A percentile compares a stretch with the other conserved stretches of the same genome.
These are phyloP conservation scores for Strobilomyces dryophilus DNA, from an alignment of 768 basidiomycete species.

Conservation along the genomic window DNA sequence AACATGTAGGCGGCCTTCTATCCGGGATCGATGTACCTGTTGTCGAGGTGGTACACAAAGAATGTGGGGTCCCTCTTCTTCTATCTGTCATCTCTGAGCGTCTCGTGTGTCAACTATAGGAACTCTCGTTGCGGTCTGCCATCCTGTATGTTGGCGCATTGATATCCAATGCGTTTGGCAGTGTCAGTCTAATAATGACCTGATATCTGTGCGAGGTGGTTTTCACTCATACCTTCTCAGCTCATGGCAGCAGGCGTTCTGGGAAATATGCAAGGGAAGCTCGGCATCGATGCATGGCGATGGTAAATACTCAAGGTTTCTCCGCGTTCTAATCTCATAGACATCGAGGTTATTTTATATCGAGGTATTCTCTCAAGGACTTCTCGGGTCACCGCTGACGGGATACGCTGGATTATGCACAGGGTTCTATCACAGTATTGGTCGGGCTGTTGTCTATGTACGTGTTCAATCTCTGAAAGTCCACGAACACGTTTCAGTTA, in stretches of 20 bases:
- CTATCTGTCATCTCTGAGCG: neutral
- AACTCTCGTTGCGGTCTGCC: slow-evolving; percentile 62
- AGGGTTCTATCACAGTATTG: slow-evolving; percentile 63
- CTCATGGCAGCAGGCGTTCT: slow-evolving; percentile 51
- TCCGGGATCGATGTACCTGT: slow-evolving; percentile 48
- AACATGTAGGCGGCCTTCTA: slow-evolving; percentile 52
- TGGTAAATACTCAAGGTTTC: slow-evolving; percentile 41
- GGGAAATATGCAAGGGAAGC: no score
- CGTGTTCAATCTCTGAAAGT: neutral
- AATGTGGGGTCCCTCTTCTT: slow-evolving; percentile 11
- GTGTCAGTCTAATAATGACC: slow-evolving; percentile 34
- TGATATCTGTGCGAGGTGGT: neutral
- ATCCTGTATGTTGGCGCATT: slow-evolving; percentile 57
- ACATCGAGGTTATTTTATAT: slow-evolving; percentile 61
- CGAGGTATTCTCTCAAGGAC: slow-evolving; percentile 37
- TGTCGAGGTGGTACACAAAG: slow-evolving; percentile 56
- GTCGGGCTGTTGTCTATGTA: slow-evolving; percentile 55
- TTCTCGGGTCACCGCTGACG: neutral
- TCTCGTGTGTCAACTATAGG: slow-evolving; percentile 30
- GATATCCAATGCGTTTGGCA: slow-evolving; percentile 65
- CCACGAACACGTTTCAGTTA: neutral
- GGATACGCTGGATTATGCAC: neutral
- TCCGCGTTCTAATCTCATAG: neutral
- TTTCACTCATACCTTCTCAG: slow-evolving; percentile 25
- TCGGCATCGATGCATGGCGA: slow-evolving; percentile 61